Conservation (phyloP, 2,329 filamentous ascomycete genomes). For the Phoma sp. region DNA sequence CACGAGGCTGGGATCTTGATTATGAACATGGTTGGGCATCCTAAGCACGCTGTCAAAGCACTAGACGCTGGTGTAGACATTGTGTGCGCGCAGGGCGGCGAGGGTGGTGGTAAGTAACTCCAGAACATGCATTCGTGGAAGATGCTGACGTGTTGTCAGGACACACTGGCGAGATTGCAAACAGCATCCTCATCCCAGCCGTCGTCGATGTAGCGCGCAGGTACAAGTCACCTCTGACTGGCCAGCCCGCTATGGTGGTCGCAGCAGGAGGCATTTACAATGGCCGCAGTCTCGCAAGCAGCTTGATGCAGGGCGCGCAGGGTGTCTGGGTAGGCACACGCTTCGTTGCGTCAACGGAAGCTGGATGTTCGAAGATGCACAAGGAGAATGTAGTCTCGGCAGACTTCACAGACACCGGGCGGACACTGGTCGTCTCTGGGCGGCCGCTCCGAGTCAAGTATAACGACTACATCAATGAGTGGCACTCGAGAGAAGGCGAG, state of each 20-base stretch:
- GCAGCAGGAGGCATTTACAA: constrained; percentile 89
- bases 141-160: not conserved
- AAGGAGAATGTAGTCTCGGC: constrained; percentile 86
- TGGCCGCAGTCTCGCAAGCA: constrained; percentile 79
- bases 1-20: constrained; percentile 82
- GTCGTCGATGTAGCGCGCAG: constrained; percentile 82
- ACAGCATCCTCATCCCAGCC: constrained; percentile 83
- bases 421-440: constrained; percentile 83
- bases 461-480: constrained; percentile 83
- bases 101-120: constrained; percentile 71
- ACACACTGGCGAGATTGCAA: constrained; percentile 88
- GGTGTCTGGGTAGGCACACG: constrained; percentile 95
- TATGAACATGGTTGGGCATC: constrained; percentile 98
- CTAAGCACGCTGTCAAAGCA: constrained; percentile 89
- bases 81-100: constrained; percentile 89
- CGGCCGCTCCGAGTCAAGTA: constrained; percentile 80
- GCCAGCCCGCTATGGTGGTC: constrained; percentile 77
- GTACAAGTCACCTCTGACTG: constrained; percentile 75
- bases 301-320: constrained; percentile 84
- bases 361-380: constrained; percentile 80
- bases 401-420: constrained; percentile 77
- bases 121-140: no score
- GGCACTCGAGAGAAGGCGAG: constrained; percentile 78
- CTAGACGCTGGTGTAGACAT: constrained; percentile 87
- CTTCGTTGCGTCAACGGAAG: constrained; percentile 85